These are phyloP conservation scores for Alternaria sp. DNA, from an alignment of 2,329 filamentous ascomycete genomes.

Conservation along the genomic window DNA sequence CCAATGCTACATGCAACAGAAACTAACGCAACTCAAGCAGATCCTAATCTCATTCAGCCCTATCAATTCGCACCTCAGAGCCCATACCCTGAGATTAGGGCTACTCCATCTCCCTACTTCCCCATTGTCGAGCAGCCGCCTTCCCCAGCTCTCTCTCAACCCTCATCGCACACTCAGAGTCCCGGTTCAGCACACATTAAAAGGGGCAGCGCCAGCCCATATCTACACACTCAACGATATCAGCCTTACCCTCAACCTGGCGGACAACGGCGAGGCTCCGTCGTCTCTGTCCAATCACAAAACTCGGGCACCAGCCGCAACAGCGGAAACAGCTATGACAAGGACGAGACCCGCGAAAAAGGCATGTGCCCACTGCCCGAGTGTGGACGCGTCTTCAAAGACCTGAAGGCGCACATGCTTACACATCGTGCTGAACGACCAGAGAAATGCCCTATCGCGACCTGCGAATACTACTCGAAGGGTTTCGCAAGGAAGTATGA, in stretches of 20 bases:
- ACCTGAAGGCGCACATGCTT: conserved; percentile 91
- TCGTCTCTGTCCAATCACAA: conserved; percentile 73
- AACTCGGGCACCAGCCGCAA: conserved; percentile 65
- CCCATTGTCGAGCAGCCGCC: conserved; percentile 56
- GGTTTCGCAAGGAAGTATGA: conserved; percentile 96
- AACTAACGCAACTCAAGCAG: conserved; percentile 46
- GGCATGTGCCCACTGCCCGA: conserved; percentile 80
- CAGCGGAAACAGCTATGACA: conserved; percentile 48
- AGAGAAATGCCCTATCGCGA: conserved; percentile 91
- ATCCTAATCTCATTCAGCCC: conserved; percentile 65
- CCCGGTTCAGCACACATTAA: conserved; percentile 53
- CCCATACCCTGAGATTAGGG: conserved; percentile 51
- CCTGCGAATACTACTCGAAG: conserved; percentile 90
- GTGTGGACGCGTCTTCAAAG: conserved; percentile 86
- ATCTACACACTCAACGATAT: conserved; percentile 63
- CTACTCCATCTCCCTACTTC: conserved; percentile 51
- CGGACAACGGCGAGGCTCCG: conserved; percentile 67
- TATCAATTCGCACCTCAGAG: conserved; percentile 51
- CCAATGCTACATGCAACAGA: conserved; percentile 7
- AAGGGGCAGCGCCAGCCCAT: conserved; percentile 69
- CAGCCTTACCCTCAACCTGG: conserved; percentile 59
- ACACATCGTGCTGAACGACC: conserved; percentile 90
- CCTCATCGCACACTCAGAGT: conserved; percentile 54
- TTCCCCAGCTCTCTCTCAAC: conserved; percentile 69
- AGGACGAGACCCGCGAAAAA: conserved; percentile 65